Evolutionary conservation across 352 stramenopile species (phyloP).

Genomic region (Vaucheria bursata): DNA sequence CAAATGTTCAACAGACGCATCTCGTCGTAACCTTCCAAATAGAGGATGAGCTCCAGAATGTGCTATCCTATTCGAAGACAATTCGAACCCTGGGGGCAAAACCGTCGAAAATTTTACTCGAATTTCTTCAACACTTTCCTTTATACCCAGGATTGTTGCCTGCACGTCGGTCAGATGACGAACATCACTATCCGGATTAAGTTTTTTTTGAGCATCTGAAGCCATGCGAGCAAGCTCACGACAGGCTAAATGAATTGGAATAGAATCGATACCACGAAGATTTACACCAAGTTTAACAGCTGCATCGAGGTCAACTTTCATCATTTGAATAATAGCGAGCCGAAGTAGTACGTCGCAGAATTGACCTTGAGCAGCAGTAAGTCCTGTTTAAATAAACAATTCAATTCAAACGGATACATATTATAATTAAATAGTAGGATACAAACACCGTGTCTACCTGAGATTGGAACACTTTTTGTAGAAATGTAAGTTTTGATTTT

Average conservation of each 20-base stretch:
- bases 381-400: no score
- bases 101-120: no score
- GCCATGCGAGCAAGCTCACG: constrained; percentile 42
- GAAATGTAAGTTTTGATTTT: no score
- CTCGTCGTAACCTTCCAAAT: constrained; percentile 66
- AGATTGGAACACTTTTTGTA: no score
- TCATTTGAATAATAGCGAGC: constrained; percentile 46
- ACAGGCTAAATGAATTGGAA: constrained; percentile 35
- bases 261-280: constrained; percentile 28
- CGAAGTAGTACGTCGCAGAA: constrained; percentile 28
- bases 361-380: constrained; percentile 17
- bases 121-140: no score
- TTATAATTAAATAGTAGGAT: no score
- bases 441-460: no score
- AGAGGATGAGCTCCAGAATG: constrained; percentile 52
- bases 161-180: neutral
- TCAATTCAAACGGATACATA: no score
- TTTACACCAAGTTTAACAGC: neutral
- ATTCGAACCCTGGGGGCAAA: constrained; percentile 14
- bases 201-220: neutral
- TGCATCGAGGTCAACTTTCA: constrained; percentile 31
- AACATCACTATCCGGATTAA: constrained; percentile 7
- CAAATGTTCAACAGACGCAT: constrained; percentile 61
- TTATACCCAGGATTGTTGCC: neutral
- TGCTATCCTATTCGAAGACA: constrained; percentile 13